These are phyloP conservation scores for Pleurostoma richardsiae DNA, from an alignment of 2,329 filamentous ascomycete species.

Conservation along the genomic window DNA sequence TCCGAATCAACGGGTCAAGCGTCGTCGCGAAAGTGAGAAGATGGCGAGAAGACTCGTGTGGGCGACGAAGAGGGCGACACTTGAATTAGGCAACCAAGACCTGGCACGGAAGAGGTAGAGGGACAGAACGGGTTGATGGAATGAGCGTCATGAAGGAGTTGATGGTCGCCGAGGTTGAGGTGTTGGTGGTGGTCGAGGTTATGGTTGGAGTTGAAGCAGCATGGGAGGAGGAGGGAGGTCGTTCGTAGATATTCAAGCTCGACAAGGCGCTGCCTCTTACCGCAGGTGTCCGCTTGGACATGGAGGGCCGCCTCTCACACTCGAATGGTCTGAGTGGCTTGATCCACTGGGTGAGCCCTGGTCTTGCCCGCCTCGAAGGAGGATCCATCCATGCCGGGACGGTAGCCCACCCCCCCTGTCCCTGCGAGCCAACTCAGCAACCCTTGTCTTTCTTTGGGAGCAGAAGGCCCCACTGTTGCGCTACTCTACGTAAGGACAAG, in stretches of 20 bases:
- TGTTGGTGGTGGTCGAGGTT: neutral
- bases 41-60: neutral
- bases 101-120: neutral
- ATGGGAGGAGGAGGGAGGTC: neutral
- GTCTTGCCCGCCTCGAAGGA: neutral
- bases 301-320: neutral
- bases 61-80: neutral
- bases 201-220: no score
- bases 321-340: neutral
- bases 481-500: neutral
- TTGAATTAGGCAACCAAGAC: neutral
- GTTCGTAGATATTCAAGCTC: neutral
- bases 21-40: neutral
- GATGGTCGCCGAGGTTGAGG: slow-evolving; percentile 5
- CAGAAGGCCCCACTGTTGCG: neutral
- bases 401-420: neutral
- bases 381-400: neutral
- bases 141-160: slow-evolving; percentile 30
- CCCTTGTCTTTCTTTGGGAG: neutral
- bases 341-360: neutral
- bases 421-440: neutral
- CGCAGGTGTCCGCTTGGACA: neutral
- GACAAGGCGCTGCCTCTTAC: no score
- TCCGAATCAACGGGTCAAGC: slow-evolving; percentile 5
- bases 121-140: slow-evolving; percentile 18